A percentile compares a stretch with the other conserved stretches of the same genome.
Evolutionary conservation across 1,284 basidiomycete species (phyloP).

Genomic region (Apiotrichum sp.): DNA sequence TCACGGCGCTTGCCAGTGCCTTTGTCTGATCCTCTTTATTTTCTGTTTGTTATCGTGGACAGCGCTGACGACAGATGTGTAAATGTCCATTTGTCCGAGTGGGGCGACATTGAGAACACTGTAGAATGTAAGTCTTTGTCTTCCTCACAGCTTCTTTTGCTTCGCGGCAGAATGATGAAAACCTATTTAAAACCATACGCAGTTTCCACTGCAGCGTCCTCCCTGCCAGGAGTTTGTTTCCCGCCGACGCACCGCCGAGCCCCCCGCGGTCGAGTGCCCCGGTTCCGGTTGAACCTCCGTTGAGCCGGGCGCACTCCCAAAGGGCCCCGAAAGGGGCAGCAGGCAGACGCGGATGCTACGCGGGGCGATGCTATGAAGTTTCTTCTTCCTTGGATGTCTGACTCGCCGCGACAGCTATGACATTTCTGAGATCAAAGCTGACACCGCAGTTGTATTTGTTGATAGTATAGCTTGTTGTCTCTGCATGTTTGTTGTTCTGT

Average conservation of each 20-base stretch:
- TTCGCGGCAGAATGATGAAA: constrained; percentile 36
- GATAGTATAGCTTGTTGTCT: too few relatives aligned
- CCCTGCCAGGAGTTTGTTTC: constrained; percentile 44
- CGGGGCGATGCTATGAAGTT: constrained; percentile 44
- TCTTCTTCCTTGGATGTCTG: constrained; percentile 51
- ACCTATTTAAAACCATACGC: constrained; percentile 47
- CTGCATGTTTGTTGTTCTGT: too few relatives aligned
- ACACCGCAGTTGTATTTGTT: too few relatives aligned
- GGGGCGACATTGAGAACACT: too few relatives aligned
- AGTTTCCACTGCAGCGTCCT: constrained; percentile 50
- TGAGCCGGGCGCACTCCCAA: constrained; percentile 32
- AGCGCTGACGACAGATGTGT: constrained; percentile 3
- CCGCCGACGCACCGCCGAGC: constrained; percentile 25
- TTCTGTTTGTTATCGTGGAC: background rate
- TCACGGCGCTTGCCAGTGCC: constrained; percentile 49
- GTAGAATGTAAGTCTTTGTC: constrained; percentile 5
- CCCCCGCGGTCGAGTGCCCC: constrained; percentile 20
- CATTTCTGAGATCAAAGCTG: too few relatives aligned
- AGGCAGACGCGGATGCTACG: constrained; percentile 16
- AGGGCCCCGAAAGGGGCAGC: constrained; percentile 36
- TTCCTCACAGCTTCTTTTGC: background rate
- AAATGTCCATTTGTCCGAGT: too few relatives aligned
- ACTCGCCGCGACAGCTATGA: constrained; percentile 24
- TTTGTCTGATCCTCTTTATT: constrained; percentile 44
- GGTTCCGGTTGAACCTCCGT: constrained; percentile 43